Evolutionary conservation across 1,139 yeast genomes (phyloP).

Genomic region (Hanseniaspora uvarum): DNA sequence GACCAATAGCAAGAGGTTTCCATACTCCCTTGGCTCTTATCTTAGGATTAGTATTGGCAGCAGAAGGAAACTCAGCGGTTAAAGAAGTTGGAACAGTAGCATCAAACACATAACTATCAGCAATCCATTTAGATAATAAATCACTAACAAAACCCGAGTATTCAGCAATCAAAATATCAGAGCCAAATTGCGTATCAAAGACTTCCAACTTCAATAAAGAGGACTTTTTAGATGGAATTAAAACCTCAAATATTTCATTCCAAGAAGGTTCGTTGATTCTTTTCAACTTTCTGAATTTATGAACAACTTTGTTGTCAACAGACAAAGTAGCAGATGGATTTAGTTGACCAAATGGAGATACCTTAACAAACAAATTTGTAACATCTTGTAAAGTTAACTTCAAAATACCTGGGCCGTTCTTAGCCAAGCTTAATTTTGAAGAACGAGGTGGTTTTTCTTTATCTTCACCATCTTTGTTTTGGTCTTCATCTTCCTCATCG

Average conservation of each 20-base stretch:
- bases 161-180: slow-evolving; percentile 35
- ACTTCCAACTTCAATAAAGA: slow-evolving; percentile 46
- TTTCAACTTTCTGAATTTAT: slow-evolving; percentile 50
- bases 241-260: slow-evolving; percentile 52
- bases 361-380: slow-evolving; percentile 52
- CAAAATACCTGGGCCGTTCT: slow-evolving; percentile 42
- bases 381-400: slow-evolving; percentile 65
- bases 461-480: slow-evolving; percentile 9
- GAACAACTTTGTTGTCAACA: slow-evolving; percentile 45
- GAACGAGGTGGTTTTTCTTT: not conserved
- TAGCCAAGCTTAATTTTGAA: slow-evolving; percentile 1
- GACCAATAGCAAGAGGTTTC: slow-evolving; percentile 53
- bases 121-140: slow-evolving; percentile 12
- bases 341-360: slow-evolving; percentile 57
- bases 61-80: slow-evolving; percentile 35
- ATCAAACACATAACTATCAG: slow-evolving; percentile 37
- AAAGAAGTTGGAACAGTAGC: slow-evolving; percentile 22
- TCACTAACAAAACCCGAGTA: slow-evolving; percentile 46
- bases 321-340: slow-evolving; percentile 62
- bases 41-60: slow-evolving; percentile 26
- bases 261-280: slow-evolving; percentile 63
- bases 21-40: slow-evolving; percentile 49
- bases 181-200: slow-evolving; percentile 42
- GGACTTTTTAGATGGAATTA: slow-evolving; percentile 49
- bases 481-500: slow-evolving; percentile 3